Conservation (phyloP, 805 yeast genomes). For the Sungouiozyma ichnusensis region DNA sequence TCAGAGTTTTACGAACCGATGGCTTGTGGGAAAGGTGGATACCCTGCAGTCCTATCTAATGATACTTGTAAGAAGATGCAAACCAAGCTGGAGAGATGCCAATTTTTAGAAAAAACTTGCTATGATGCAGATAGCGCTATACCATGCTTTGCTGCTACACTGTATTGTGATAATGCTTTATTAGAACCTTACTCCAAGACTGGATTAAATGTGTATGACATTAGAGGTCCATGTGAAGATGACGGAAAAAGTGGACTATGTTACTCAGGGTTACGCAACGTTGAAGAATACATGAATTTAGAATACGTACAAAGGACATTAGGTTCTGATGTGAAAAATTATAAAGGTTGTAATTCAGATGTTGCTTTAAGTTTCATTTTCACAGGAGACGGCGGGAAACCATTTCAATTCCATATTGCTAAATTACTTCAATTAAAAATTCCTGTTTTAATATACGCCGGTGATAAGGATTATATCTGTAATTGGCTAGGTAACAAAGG, state of each 20-base stretch:
- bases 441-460: constrained; percentile 86
- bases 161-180: constrained; percentile 66
- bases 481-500: constrained; percentile 88
- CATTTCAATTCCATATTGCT: constrained; percentile 65
- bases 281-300: constrained; percentile 64
- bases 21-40: constrained; percentile 91
- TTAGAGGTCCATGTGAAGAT: constrained; percentile 68
- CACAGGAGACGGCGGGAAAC: constrained; percentile 79
- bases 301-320: constrained; percentile 62
- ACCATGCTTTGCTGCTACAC: constrained; percentile 73
- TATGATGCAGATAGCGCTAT: constrained; percentile 52
- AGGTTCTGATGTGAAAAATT: constrained; percentile 76
- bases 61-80: constrained; percentile 60
- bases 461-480: constrained; percentile 87
- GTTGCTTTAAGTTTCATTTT: constrained; percentile 59
- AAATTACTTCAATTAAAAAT: constrained; percentile 57
- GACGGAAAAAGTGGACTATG: constrained; percentile 51
- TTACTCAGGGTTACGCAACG: constrained; percentile 59
- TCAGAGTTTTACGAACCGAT: constrained; percentile 75
- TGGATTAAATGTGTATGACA: constrained; percentile 81
- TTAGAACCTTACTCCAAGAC: constrained; percentile 63
- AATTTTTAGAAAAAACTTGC: constrained; percentile 51
- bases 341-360: constrained; percentile 55
- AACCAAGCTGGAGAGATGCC: constrained; percentile 53
- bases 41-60: constrained; percentile 60